These are phyloP conservation scores for Komagataella kurtzmanii DNA, from an alignment of 805 yeast genomes.

Conservation along the genomic window DNA sequence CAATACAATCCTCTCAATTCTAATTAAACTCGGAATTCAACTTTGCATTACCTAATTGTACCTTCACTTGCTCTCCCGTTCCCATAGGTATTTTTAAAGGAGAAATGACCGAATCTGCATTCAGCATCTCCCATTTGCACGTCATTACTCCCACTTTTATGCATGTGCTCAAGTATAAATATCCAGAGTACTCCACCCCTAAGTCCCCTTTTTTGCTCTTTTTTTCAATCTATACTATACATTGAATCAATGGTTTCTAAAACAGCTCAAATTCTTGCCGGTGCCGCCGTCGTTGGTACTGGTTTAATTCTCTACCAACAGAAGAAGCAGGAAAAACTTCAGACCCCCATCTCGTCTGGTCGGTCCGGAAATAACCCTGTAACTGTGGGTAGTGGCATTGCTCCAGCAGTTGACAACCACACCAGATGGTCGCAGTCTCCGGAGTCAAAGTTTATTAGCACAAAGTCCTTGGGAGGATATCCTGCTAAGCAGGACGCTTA, in stretches of 20 bases:
- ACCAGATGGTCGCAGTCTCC: background rate
- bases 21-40: background rate
- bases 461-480: background rate
- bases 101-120: background rate
- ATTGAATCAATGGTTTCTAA: slow-evolving; percentile 1
- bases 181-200: background rate
- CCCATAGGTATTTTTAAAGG: background rate
- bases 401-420: background rate
- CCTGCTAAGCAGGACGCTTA: slow-evolving; percentile 8
- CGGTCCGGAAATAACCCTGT: background rate
- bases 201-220: background rate
- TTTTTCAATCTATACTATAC: background rate
- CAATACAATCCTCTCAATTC: background rate
- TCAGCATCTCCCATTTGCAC: background rate
- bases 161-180: background rate
- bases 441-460: background rate
- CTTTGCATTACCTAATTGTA: background rate
- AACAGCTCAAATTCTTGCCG: slow-evolving; percentile 2
- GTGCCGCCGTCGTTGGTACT: slow-evolving; percentile 7
- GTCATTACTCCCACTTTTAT: background rate
- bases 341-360: slow-evolving; percentile 1
- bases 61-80: background rate
- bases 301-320: slow-evolving; percentile 5
- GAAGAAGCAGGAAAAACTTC: background rate
- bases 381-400: background rate